These are phyloP conservation scores for Pseudogymnoascus verrucosus DNA, from an alignment of 2,329 filamentous ascomycete genomes.

Conservation along the genomic window DNA sequence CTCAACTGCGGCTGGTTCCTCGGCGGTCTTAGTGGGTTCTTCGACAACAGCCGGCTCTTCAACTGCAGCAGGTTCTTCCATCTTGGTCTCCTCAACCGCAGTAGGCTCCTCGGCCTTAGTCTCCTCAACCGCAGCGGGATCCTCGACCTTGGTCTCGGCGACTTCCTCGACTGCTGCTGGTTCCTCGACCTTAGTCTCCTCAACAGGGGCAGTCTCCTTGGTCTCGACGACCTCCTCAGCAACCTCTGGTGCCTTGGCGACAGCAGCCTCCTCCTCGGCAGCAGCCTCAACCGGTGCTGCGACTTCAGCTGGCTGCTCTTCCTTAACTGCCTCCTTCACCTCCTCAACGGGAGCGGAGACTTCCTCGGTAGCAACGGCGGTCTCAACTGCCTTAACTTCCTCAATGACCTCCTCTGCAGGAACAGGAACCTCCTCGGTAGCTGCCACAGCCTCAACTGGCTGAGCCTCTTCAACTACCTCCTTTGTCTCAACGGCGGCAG, in stretches of 20 bases:
- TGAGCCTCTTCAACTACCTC: background rate
- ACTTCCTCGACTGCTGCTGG: background rate
- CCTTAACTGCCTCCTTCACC: background rate
- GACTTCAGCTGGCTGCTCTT: background rate
- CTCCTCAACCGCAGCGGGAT: background rate
- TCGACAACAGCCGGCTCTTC: too few relatives aligned
- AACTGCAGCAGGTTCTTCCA: background rate
- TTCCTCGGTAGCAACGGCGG: background rate
- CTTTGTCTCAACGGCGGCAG: background rate
- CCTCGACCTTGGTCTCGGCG: background rate
- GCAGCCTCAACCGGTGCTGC: background rate
- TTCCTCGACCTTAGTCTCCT: background rate
- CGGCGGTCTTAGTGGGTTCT: too few relatives aligned
- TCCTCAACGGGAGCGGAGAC: background rate
- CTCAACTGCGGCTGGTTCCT: background rate
- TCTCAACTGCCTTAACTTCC: background rate
- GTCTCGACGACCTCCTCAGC: background rate
- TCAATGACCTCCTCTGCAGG: background rate
- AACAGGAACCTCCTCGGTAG: background rate
- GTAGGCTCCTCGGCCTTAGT: background rate
- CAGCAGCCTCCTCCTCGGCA: background rate
- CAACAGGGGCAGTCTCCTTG: background rate
- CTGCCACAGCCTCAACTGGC: background rate
- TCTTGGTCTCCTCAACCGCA: background rate
- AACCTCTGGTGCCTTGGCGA: background rate